These are phyloP conservation scores for Phylloporus sp. DNA, from an alignment of 768 basidiomycete species.

Conservation along the genomic window DNA sequence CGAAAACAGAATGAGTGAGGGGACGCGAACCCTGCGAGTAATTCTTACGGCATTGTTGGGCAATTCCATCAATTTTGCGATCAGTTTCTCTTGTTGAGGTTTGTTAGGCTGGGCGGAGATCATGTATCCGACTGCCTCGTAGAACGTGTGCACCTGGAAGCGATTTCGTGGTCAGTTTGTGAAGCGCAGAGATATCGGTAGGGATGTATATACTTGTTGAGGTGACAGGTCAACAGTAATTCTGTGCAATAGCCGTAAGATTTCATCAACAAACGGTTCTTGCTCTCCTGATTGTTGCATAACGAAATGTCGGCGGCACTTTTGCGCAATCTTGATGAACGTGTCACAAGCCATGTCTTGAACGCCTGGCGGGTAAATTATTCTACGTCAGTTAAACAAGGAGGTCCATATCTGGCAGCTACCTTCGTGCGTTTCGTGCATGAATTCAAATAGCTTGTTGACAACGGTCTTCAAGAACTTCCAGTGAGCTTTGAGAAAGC, in stretches of 20 bases:
- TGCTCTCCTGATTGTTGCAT: constrained; percentile 97
- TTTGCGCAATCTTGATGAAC: constrained; percentile 99
- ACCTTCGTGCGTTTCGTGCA: constrained; percentile 99
- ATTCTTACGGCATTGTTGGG: constrained; percentile 90
- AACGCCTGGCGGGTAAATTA: constrained; percentile 56
- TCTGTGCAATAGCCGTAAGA: constrained; percentile 82
- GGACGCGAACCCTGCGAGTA: background rate
- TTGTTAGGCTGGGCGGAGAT: constrained; percentile 99
- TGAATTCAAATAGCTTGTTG: constrained; percentile 99
- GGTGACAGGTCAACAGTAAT: constrained; percentile 94
- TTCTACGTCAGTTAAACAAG: constrained; percentile 4
- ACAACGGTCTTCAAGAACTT: constrained; percentile 99
- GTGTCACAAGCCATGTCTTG: constrained; percentile 99
- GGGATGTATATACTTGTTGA: constrained; percentile 55
- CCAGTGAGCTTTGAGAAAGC: constrained; percentile 99
- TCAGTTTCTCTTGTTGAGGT: constrained; percentile 91
- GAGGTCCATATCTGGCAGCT: background rate
- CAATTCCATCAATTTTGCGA: constrained; percentile 92
- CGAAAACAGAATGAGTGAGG: constrained; percentile 2
- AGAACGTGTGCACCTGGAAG: constrained; percentile 85
- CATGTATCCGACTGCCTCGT: constrained; percentile 99
- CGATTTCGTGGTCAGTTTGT: constrained; percentile 8
- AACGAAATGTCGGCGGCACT: constrained; percentile 95
- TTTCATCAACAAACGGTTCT: constrained; percentile 98
- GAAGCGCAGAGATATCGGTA: background rate